Evolutionary conservation across 2,329 filamentous ascomycete species (phyloP).

Genomic region (Aspergillus cejpii): DNA sequence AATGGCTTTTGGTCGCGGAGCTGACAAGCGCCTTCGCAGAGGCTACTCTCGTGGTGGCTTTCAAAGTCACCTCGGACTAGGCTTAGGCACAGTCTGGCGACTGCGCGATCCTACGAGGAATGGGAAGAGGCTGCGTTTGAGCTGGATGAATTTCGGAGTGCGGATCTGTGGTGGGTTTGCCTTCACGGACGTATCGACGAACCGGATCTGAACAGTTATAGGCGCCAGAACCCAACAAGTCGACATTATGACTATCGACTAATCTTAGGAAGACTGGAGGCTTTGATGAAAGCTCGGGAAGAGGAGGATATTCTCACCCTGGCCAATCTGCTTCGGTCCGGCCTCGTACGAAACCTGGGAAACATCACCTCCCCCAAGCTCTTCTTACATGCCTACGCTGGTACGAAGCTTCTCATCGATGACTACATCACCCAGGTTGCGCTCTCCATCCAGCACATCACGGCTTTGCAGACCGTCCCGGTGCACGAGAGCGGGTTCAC

Average conservation of each 20-base stretch:
- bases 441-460: slow-evolving; percentile 72
- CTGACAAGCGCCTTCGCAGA: slow-evolving; percentile 44
- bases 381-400: slow-evolving; percentile 78
- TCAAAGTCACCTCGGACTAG: slow-evolving; percentile 58
- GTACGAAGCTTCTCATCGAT: slow-evolving; percentile 84
- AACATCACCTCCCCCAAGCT: slow-evolving; percentile 77
- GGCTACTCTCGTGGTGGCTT: slow-evolving; percentile 60
- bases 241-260: slow-evolving; percentile 81
- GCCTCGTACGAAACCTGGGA: slow-evolving; percentile 72
- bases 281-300: slow-evolving; percentile 62
- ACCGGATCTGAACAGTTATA: slow-evolving; percentile 28
- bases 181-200: background rate
- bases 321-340: slow-evolving; percentile 73
- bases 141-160: slow-evolving; percentile 72
- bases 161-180: slow-evolving; percentile 63
- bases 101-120: slow-evolving; percentile 68
- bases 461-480: slow-evolving; percentile 55
- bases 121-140: slow-evolving; percentile 80
- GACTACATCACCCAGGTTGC: slow-evolving; percentile 82
- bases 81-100: slow-evolving; percentile 59
- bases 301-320: slow-evolving; percentile 66
- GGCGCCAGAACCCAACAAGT: slow-evolving; percentile 74
- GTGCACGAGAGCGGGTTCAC: slow-evolving; percentile 50
- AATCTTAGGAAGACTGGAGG: slow-evolving; percentile 68
- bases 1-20: background rate